These are phyloP conservation scores for Bremia lactucae DNA, from an alignment of 352 stramenopile genomes.

Conservation along the genomic window DNA sequence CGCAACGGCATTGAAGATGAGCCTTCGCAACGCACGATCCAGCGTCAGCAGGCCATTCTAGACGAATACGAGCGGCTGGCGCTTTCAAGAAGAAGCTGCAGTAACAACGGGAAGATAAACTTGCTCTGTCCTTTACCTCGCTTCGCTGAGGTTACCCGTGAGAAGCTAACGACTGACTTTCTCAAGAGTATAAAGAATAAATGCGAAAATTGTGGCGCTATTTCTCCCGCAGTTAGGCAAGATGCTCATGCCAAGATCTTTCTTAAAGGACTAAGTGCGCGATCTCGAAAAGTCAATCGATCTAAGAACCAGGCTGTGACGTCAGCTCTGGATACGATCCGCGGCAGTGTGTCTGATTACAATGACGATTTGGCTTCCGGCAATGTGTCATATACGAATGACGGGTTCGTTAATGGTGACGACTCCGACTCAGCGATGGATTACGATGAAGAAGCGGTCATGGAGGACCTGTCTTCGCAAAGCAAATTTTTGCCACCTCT, in stretches of 20 bases:
- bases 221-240: slow-evolving; percentile 92
- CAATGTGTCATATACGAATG: slow-evolving; percentile 47
- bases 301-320: slow-evolving; percentile 75
- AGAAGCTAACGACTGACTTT: slow-evolving; percentile 85
- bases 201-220: slow-evolving; percentile 96
- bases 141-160: slow-evolving; percentile 56
- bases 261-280: slow-evolving; percentile 77
- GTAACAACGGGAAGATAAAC: slow-evolving; percentile 15
- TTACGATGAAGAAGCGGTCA: slow-evolving; percentile 54
- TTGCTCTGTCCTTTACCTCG: slow-evolving; percentile 43
- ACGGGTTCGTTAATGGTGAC: slow-evolving; percentile 27
- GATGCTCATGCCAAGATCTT: slow-evolving; percentile 98
- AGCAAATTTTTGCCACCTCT: slow-evolving; percentile 93
- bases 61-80: slow-evolving; percentile 85
- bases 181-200: slow-evolving; percentile 87
- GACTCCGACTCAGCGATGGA: slow-evolving; percentile 73
- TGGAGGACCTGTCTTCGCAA: slow-evolving; percentile 49
- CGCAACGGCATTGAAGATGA: slow-evolving; percentile 82
- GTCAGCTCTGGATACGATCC: slow-evolving; percentile 74
- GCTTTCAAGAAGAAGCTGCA: slow-evolving; percentile 32
- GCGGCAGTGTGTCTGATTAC: slow-evolving; percentile 52
- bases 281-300: slow-evolving; percentile 72
- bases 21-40: slow-evolving; percentile 49
- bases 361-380: slow-evolving; percentile 24
- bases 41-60: slow-evolving; percentile 78